Evolutionary conservation across 2,329 filamentous ascomycete species (phyloP), one percentile per base, ranked within the genome.

Genomic region (Monosporascus sp.): DNA sequence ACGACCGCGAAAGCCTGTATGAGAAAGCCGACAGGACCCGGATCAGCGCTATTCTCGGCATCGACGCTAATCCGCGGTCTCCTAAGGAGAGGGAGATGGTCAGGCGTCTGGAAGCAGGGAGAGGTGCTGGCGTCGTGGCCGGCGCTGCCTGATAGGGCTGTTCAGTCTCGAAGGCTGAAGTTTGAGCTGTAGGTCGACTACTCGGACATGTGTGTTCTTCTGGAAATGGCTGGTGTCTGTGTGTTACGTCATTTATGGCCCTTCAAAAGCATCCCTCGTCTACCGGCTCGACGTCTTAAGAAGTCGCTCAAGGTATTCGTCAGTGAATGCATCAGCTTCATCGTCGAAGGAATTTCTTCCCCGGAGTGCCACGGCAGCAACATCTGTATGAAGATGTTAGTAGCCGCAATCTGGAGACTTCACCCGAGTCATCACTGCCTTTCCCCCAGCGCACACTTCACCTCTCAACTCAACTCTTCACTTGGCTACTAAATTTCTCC

Each of bases 1-100:
- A 79, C 44, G 74, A 78, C 49, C 72, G 76, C 47, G 71, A 75
- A 7, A 54, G 60, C n/a, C 70, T 75, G 54, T 67, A 67, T 52
- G 62, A 64, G 53, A 72, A 71, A 54, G 70, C 74, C 50, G 80
- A 83, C 60, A 81, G 76, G 74, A 86, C 81, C 37, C 75, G 82
- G 59, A 86, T 86, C 60, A 82, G 81, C 44, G 81, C 82, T 36
- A 82, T 86, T 53, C 71, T 86, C 24, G 82, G 81, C 39, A 82
- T 81, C 57, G 80, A 83, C 60, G 77, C 79, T 39, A 79, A 80
- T 64, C 80, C 80, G 22, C 71, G 80, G 39, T 81, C 77, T 61
- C 79, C 79, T 41, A 76, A 76, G 60, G 81, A 83, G 69, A 73
- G 80, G 61, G 80, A 83, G 66, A 70, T 82, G 64, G 77, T 82